Evolutionary conservation across 257 asterid genomes (phyloP).

Genomic region (Primulina eburnea): DNA sequence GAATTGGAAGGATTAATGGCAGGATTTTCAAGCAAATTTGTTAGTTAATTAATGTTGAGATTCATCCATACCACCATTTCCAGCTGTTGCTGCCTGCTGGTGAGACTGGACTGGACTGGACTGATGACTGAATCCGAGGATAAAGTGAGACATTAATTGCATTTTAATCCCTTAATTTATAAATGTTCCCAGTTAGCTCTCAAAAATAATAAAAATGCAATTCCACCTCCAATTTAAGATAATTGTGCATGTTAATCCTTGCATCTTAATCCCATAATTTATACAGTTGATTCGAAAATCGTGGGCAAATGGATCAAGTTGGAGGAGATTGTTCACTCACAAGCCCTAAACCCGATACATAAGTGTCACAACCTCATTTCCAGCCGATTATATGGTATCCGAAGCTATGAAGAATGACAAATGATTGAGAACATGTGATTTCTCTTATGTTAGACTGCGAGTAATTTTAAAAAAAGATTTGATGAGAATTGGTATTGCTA

Average conservation of each 20-base stretch:
- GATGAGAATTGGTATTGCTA: no score
- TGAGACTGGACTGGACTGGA: conserved; percentile 10
- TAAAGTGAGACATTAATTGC: background rate
- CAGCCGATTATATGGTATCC: no score
- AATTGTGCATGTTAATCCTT: background rate
- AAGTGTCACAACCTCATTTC: no score
- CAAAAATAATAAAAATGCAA: background rate
- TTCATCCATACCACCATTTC: conserved; percentile 27
- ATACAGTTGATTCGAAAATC: no score
- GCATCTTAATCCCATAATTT: no score
- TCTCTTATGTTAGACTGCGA: no score
- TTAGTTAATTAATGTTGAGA: conserved; percentile 20
- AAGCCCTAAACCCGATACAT: no score
- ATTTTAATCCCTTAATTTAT: background rate
- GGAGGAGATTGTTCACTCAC: no score
- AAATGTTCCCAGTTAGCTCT: background rate
- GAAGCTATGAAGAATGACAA: no score
- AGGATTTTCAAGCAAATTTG: background rate
- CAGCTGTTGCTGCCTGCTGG: conserved; percentile 36
- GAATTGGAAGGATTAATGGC: background rate
- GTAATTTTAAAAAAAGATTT: no score
- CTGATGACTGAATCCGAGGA: background rate
- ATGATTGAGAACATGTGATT: no score
- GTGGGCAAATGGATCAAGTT: no score
- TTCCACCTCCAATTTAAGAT: background rate